phyloP scores from a whole-genome alignment of 768 basidiomycete genomes.

The Coprinopsis strossmayeri region DNA sequence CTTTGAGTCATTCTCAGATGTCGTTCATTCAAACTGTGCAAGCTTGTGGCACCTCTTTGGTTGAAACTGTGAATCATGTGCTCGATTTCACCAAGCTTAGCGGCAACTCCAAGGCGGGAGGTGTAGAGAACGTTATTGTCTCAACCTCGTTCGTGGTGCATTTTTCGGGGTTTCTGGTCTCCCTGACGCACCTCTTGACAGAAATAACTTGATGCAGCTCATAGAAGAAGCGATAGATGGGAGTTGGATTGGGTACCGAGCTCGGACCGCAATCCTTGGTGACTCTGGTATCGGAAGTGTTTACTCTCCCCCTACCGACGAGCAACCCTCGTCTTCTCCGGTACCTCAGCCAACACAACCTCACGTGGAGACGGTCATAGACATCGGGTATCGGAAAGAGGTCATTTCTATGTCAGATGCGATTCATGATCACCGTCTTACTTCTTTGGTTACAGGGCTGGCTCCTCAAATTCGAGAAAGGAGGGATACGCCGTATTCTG shows the following conservation, averaged over 20 bases:
- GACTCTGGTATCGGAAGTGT: slow-evolving; percentile 87
- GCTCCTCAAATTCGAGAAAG: slow-evolving; percentile 83
- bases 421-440: neutral
- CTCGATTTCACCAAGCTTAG: slow-evolving; percentile 94
- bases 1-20: slow-evolving; percentile 71
- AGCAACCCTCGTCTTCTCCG: slow-evolving; percentile 22
- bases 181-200: too few species aligned
- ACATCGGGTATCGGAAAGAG: slow-evolving; percentile 67
- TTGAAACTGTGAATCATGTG: slow-evolving; percentile 96
- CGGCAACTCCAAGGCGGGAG: slow-evolving; percentile 74
- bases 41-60: slow-evolving; percentile 91
- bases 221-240: slow-evolving; percentile 90
- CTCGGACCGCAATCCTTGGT: slow-evolving; percentile 60
- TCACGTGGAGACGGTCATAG: slow-evolving; percentile 82
- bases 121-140: slow-evolving; percentile 69
- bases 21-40: slow-evolving; percentile 92
- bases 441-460: slow-evolving; percentile 53
- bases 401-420: slow-evolving; percentile 34
- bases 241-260: slow-evolving; percentile 89
- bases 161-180: too few species aligned
- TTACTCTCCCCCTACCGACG: slow-evolving; percentile 76
- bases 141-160: slow-evolving; percentile 52
- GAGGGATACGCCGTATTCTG: slow-evolving; percentile 82
- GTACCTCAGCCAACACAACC: slow-evolving; percentile 29
- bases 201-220: slow-evolving; percentile 73